These are phyloP conservation scores for Calonectria multiphialidica DNA, from an alignment of 2,329 filamentous ascomycete genomes.

Conservation along the genomic window DNA sequence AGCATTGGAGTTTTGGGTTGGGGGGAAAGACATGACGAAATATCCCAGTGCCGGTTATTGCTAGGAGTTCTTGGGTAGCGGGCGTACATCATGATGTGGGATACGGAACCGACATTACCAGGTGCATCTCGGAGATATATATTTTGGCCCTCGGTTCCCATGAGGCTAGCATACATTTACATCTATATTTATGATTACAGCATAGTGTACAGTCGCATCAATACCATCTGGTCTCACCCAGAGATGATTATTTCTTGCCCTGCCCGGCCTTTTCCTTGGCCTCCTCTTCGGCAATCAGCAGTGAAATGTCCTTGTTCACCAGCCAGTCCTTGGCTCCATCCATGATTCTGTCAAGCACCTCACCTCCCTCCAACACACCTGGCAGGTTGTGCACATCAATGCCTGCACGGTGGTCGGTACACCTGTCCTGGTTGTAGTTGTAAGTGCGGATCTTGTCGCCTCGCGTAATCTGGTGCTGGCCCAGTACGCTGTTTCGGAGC, in stretches of 20 bases:
- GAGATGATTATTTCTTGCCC: conserved; percentile 19
- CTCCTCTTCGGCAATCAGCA: conserved; percentile 74
- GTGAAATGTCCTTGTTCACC: conserved; percentile 78
- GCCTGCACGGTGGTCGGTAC: conserved; percentile 89
- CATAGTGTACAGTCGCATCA: conserved; percentile 15
- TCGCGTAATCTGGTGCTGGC: conserved; percentile 84
- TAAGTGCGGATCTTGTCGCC: conserved; percentile 96
- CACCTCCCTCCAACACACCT: conserved; percentile 80
- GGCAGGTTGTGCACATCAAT: conserved; percentile 84
- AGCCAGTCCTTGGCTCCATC: conserved; percentile 83
- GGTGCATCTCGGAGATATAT: conserved; percentile 7
- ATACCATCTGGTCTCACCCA: neutral
- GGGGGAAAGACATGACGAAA: conserved; percentile 32
- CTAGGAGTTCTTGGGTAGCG: conserved; percentile 33
- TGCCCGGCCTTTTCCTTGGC: conserved; percentile 43
- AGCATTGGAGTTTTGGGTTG: conserved; percentile 36
- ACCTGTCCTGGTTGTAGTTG: conserved; percentile 80
- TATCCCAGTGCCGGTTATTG: conserved; percentile 35
- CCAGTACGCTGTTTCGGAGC: conserved; percentile 82
- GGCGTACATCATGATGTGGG: neutral
- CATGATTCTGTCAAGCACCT: conserved; percentile 81
- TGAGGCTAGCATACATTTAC: neutral
- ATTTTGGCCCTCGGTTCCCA: conserved; percentile 1
- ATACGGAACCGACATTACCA: conserved; percentile 9
- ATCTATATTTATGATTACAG: neutral